Evolutionary conservation across 2,329 filamentous ascomycete genomes (phyloP).

Genomic region (Pseudogymnoascus sp.): DNA sequence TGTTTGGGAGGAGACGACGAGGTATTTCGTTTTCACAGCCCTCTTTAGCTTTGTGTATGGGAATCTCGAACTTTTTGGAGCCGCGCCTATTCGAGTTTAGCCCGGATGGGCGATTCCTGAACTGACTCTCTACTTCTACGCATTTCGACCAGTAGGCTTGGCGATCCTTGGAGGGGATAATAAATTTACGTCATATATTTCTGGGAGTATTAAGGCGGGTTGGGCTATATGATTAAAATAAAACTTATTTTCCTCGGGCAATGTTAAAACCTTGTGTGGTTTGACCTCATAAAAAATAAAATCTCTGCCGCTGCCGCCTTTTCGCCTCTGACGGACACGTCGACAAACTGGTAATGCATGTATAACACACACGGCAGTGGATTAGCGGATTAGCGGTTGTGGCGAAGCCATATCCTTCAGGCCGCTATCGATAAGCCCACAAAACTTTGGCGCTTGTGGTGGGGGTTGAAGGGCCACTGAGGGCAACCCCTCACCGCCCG

Average conservation of each 20-base stretch:
- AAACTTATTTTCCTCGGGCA: background rate
- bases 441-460: constrained; percentile 3
- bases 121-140: constrained; percentile 8
- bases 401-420: background rate
- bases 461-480: constrained; percentile 2
- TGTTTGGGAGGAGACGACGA: background rate
- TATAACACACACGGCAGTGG: background rate
- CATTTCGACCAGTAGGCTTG: constrained; percentile 1
- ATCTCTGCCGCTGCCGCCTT: background rate
- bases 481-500: constrained; percentile 6
- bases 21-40: constrained; percentile 4
- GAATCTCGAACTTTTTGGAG: constrained; percentile 9
- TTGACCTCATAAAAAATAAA: background rate
- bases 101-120: constrained; percentile 2
- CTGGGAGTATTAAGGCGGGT: background rate
- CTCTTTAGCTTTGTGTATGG: constrained; percentile 7
- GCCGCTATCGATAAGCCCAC: constrained; percentile 7
- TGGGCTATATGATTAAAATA: background rate
- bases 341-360: background rate
- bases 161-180: background rate
- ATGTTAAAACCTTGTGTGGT: background rate
- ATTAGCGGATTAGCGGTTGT: background rate
- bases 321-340: background rate
- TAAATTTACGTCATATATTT: background rate
- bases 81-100: background rate